Evolutionary conservation across 2,329 filamentous ascomycete genomes (phyloP).

Genomic region (Alternaria arborescens): DNA sequence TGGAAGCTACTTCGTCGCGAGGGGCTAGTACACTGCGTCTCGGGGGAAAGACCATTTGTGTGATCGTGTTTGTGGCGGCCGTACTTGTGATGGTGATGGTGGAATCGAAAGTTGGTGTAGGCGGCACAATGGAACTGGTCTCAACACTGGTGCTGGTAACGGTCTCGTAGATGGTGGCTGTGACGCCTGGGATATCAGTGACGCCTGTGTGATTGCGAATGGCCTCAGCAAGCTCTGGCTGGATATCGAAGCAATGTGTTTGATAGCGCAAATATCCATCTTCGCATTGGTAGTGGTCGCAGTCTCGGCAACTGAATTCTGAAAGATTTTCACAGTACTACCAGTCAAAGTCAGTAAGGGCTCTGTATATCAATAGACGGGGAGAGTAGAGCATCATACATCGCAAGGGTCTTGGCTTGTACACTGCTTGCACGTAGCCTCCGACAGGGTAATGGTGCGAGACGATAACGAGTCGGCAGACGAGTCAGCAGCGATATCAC

Average conservation of each 20-base stretch:
- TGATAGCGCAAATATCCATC: neutral
- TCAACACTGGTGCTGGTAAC: neutral
- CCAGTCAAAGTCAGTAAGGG: neutral
- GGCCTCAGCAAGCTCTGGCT: neutral
- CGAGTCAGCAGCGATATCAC: neutral
- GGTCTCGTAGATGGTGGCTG: constrained; percentile 1
- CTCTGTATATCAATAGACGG: neutral
- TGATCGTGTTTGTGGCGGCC: neutral
- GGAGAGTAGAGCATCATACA: neutral
- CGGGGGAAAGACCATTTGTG: neutral
- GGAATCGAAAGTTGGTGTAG: neutral
- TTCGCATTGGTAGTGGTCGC: constrained; percentile 1
- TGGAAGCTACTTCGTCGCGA: neutral
- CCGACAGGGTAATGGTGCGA: neutral
- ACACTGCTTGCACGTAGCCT: neutral
- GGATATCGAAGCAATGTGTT: neutral
- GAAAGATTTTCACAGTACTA: neutral
- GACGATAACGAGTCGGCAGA: neutral
- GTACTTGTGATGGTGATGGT: neutral
- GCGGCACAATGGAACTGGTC: neutral
- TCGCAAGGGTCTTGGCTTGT: neutral
- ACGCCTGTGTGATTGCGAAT: neutral
- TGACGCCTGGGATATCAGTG: neutral
- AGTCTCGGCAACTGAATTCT: neutral
- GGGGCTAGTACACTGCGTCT: neutral